These are phyloP conservation scores for Pulveroboletus frians DNA, from an alignment of 768 basidiomycete genomes.

Conservation along the genomic window DNA sequence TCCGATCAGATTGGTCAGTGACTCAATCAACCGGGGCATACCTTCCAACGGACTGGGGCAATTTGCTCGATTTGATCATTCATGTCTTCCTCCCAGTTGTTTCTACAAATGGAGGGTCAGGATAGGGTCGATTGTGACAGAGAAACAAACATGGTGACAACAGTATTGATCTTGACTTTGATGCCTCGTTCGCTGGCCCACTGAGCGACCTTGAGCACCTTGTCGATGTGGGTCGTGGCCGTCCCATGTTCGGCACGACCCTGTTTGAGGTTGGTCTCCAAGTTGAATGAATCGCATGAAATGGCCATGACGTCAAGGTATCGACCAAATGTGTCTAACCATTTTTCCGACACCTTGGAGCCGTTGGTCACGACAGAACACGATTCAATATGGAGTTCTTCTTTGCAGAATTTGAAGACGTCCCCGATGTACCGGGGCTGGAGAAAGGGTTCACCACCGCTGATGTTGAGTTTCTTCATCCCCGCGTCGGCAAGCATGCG, in stretches of 20 bases:
- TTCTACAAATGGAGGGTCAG: slow-evolving; percentile 14
- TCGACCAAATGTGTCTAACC: slow-evolving; percentile 36
- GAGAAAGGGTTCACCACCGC: slow-evolving; percentile 36
- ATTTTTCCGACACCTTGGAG: slow-evolving; percentile 39
- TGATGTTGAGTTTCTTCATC: slow-evolving; percentile 36
- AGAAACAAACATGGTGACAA: slow-evolving; percentile 26
- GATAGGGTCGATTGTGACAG: background rate
- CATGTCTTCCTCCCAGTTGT: slow-evolving; percentile 40
- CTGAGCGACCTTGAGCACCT: slow-evolving; percentile 33
- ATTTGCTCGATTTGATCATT: slow-evolving; percentile 32
- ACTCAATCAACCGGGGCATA: background rate
- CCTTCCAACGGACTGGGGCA: slow-evolving; percentile 38
- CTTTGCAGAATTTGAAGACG: slow-evolving; percentile 35
- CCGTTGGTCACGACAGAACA: slow-evolving; percentile 34
- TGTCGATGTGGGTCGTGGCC: slow-evolving; percentile 27
- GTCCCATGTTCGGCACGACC: slow-evolving; percentile 32
- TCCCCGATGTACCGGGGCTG: slow-evolving; percentile 36
- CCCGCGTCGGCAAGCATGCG: slow-evolving; percentile 30
- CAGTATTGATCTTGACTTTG: slow-evolving; percentile 35
- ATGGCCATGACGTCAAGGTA: slow-evolving; percentile 41
- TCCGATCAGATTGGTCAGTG: background rate
- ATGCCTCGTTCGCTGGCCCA: slow-evolving; percentile 35
- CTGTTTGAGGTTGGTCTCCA: slow-evolving; percentile 32
- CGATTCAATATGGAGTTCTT: slow-evolving; percentile 33
- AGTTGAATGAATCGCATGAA: slow-evolving; percentile 38